phyloP scores from a whole-genome alignment of 176 grass and related monocot genomes.

The Zoysia pacifica region DNA sequence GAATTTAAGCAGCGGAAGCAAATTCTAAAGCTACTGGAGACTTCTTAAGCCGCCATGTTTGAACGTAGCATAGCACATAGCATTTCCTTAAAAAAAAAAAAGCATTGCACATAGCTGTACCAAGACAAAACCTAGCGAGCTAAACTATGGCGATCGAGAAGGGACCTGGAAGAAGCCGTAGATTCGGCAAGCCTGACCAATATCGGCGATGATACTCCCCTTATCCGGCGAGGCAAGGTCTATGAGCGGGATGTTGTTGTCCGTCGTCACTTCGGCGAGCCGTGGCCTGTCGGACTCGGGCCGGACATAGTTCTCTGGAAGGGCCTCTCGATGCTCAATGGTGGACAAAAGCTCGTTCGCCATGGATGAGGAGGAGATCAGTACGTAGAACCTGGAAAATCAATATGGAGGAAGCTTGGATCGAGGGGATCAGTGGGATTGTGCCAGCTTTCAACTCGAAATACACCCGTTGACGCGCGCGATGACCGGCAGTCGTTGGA shows the following conservation, averaged over 20 bases:
- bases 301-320: slow-evolving; percentile 64
- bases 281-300: slow-evolving; percentile 62
- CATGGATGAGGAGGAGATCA: slow-evolving; percentile 38
- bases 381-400: not conserved
- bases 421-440: not conserved
- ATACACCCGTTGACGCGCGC: slow-evolving; percentile 32
- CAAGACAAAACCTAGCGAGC: slow-evolving; percentile 21
- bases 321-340: slow-evolving; percentile 15
- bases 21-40: not conserved
- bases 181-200: slow-evolving; percentile 55
- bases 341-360: slow-evolving; percentile 68
- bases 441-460: too few species aligned
- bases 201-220: slow-evolving; percentile 46
- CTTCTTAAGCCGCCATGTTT: slow-evolving; percentile 1
- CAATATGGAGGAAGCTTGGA: not conserved
- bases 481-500: not conserved
- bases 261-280: slow-evolving; percentile 49
- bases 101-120: too few species aligned
- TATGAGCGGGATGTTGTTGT: slow-evolving; percentile 61
- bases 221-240: slow-evolving; percentile 57
- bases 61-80: not conserved
- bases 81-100: too few species aligned
- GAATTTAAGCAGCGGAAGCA: not conserved
- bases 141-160: not conserved
- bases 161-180: slow-evolving; percentile 89